phyloP scores from a whole-genome alignment of 1,284 basidiomycete genomes.

The Ustilago trichophora region DNA sequence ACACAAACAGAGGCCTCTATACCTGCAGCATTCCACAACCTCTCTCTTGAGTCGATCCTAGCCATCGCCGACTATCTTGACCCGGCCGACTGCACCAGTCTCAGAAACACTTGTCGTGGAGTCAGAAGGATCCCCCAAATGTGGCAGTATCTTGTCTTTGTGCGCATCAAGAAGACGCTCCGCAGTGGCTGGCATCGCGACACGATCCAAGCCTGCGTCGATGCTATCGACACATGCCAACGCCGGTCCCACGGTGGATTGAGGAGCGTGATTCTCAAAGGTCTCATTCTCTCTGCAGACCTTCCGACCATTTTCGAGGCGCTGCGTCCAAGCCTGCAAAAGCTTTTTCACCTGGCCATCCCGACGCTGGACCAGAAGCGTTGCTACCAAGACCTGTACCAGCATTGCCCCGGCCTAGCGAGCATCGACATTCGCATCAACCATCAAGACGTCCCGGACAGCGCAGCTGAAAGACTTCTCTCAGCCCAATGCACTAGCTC shows the following conservation, averaged over 20 bases:
- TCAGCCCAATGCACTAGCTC: background rate
- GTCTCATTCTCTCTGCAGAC: background rate
- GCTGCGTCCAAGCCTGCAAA: background rate
- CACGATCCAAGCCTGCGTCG: slow-evolving; percentile 5
- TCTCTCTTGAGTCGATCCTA: no score
- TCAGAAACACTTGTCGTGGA: background rate
- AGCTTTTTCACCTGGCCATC: slow-evolving; percentile 1
- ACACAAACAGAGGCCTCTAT: no score
- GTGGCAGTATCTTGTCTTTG: slow-evolving; percentile 3
- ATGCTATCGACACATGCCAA: slow-evolving; percentile 6
- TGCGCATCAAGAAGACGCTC: background rate
- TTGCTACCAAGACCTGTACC: slow-evolving; percentile 3
- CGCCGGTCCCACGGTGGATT: slow-evolving; percentile 1
- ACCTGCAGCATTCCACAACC: no score
- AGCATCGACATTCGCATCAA: slow-evolving; percentile 1
- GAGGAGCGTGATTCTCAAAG: background rate
- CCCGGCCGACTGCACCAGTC: background rate
- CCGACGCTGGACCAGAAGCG: slow-evolving; percentile 1
- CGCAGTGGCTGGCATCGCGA: slow-evolving; percentile 1
- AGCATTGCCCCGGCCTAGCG: background rate
- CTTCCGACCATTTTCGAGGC: background rate
- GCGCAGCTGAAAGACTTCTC: background rate
- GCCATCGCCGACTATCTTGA: slow-evolving; percentile 1
- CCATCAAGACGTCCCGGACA: background rate
- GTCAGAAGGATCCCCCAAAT: background rate